A percentile compares a stretch with the other conserved stretches of the same genome.
Conservation (phyloP, 169 alveolate species). For the Theileria orientalis region DNA sequence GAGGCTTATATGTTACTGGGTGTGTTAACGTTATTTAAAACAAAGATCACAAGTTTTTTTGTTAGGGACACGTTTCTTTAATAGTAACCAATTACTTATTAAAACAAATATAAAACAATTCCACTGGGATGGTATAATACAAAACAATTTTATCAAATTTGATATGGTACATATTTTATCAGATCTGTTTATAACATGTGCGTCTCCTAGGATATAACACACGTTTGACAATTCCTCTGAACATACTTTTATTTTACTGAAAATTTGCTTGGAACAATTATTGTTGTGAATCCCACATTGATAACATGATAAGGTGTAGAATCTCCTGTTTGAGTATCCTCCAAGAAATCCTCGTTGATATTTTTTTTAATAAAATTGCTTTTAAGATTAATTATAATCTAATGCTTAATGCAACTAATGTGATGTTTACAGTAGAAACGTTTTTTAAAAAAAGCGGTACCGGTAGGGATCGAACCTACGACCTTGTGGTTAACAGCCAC, state of each 20-base stretch:
- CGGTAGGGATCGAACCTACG: slow-evolving; percentile 93
- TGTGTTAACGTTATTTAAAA: too few species aligned
- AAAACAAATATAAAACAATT: too few species aligned
- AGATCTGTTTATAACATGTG: slow-evolving; percentile 8
- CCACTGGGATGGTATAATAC: too few species aligned
- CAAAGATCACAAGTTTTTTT: too few species aligned
- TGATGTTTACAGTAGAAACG: background rate
- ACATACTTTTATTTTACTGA: background rate
- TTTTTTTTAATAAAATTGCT: background rate
- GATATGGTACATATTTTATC: background rate
- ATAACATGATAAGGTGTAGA: too few species aligned
- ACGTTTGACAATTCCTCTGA: too few species aligned
- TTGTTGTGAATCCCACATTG: background rate
- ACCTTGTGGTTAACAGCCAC: slow-evolving; percentile 96
- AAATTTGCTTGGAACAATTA: background rate
- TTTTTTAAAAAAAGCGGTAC: slow-evolving; percentile 68
- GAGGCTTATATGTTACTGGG: too few species aligned
- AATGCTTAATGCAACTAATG: background rate
- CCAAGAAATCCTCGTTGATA: background rate
- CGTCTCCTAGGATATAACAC: too few species aligned
- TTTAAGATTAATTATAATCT: background rate
- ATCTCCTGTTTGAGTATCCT: slow-evolving; percentile 1
- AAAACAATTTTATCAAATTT: too few species aligned
- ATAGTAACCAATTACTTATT: too few species aligned
- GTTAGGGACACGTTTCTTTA: too few species aligned